These are phyloP conservation scores for Phlebiopsis flavidoalba DNA, from an alignment of 768 basidiomycete genomes.

Conservation along the genomic window DNA sequence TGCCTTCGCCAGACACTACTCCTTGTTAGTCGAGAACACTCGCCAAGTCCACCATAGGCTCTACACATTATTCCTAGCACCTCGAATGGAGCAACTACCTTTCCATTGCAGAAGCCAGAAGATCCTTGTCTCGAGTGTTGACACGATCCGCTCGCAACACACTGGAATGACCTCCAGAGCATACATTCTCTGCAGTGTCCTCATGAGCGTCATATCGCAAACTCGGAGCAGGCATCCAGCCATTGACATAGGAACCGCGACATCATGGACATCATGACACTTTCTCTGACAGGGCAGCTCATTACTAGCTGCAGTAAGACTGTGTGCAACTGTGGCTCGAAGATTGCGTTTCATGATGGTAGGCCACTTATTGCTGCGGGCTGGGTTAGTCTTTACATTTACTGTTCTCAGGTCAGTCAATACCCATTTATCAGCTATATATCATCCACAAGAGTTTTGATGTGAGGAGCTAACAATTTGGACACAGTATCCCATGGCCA, in stretches of 20 bases:
- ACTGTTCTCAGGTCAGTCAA: neutral
- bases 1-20: conserved; percentile 76
- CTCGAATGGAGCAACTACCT: conserved; percentile 91
- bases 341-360: conserved; percentile 94
- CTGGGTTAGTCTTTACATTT: conserved; percentile 37
- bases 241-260: no score
- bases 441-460: conserved; percentile 43
- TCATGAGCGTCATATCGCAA: conserved; percentile 87
- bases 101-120: conserved; percentile 89
- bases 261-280: conserved; percentile 98
- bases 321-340: conserved; percentile 92
- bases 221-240: conserved; percentile 75
- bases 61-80: no score
- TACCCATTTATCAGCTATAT: neutral
- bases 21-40: conserved; percentile 78
- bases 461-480: conserved; percentile 76
- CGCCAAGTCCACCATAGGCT: no score
- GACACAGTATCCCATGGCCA: conserved; percentile 76
- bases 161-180: conserved; percentile 97
- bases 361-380: conserved; percentile 81
- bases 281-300: conserved; percentile 77
- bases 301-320: conserved; percentile 87
- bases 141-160: conserved; percentile 97
- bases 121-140: conserved; percentile 86
- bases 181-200: conserved; percentile 90